phyloP scores from a whole-genome alignment of 225 moss, liverwort and hornwort genomes.

The Physcomitrium patens region DNA sequence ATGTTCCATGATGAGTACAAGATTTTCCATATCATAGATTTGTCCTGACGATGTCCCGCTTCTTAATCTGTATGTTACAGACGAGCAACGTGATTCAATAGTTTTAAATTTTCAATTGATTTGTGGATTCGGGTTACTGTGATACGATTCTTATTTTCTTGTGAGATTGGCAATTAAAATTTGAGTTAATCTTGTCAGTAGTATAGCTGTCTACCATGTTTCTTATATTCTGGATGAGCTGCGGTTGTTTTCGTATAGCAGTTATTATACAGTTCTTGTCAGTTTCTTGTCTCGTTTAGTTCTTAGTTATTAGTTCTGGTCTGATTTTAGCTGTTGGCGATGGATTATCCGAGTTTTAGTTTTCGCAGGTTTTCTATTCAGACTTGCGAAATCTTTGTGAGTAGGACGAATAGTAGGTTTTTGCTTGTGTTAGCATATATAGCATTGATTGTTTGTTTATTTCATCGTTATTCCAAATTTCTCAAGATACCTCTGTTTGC shows the following conservation, averaged over 20 bases:
- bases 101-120: not conserved
- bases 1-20: not conserved
- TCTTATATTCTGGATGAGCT: not conserved
- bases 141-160: not conserved
- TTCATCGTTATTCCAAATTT: not conserved
- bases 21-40: not conserved
- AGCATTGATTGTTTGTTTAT: not conserved
- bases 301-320: slow-evolving; percentile 10
- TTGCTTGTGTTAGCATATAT: not conserved
- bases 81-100: not conserved
- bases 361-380: not conserved
- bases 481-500: not conserved
- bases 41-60: not conserved
- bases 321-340: not conserved
- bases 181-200: not conserved
- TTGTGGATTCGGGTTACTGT: slow-evolving; percentile 8
- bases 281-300: not conserved
- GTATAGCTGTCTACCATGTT: not conserved
- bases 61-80: not conserved
- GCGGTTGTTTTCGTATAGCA: slow-evolving; percentile 12
- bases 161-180: not conserved
- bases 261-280: not conserved
- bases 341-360: not conserved
- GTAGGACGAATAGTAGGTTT: not conserved
- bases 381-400: not conserved